phyloP scores from a whole-genome alignment of 352 stramenopile species.

The Discostella stelligera region DNA sequence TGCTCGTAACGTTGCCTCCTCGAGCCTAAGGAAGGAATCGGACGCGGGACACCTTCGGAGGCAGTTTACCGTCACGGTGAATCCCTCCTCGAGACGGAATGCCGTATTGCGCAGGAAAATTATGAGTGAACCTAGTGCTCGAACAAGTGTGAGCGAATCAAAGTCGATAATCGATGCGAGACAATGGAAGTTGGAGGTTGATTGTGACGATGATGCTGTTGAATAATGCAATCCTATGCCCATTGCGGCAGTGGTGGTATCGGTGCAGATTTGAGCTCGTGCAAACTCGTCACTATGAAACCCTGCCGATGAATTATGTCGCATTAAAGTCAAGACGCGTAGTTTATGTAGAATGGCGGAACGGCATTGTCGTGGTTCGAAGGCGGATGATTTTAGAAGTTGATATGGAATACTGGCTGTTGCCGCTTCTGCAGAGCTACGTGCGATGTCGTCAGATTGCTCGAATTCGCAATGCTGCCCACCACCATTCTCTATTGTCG shows the following conservation, averaged over 20 bases:
- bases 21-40: slow-evolving; percentile 64
- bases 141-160: slow-evolving; percentile 68
- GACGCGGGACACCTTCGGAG: slow-evolving; percentile 53
- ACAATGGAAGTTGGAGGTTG: slow-evolving; percentile 52
- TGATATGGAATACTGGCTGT: slow-evolving; percentile 66
- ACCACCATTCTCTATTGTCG: slow-evolving; percentile 6
- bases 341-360: slow-evolving; percentile 72
- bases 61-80: slow-evolving; percentile 62
- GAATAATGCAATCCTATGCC: not conserved
- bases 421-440: not conserved
- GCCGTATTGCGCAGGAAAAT: slow-evolving; percentile 70
- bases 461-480: not conserved
- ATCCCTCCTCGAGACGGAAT: slow-evolving; percentile 69
- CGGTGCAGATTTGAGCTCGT: slow-evolving; percentile 8
- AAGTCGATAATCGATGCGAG: slow-evolving; percentile 75
- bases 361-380: slow-evolving; percentile 68
- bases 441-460: not conserved
- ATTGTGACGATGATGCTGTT: not conserved
- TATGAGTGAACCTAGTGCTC: slow-evolving; percentile 72
- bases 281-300: slow-evolving; percentile 7
- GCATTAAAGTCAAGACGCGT: slow-evolving; percentile 67
- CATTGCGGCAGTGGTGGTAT: too few species aligned
- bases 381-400: slow-evolving; percentile 69
- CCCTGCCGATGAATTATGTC: slow-evolving; percentile 21
- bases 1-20: slow-evolving; percentile 56